Evolutionary conservation across 2,329 filamentous ascomycete genomes (phyloP).

Genomic region (Pseudofabraea citricarpa): DNA sequence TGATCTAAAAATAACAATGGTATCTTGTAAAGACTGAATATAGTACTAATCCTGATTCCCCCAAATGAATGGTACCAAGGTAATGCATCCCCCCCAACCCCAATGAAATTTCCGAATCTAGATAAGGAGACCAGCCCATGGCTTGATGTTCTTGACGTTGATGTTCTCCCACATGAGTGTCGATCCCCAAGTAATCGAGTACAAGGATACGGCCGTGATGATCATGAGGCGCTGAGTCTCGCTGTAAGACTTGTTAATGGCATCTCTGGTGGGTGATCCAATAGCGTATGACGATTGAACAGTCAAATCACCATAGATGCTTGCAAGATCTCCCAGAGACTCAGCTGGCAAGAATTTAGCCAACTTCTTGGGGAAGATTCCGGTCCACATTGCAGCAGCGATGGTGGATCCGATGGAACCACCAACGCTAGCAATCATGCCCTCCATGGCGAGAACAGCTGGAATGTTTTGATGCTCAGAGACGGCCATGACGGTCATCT

Average conservation of each 20-base stretch:
- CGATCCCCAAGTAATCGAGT: neutral
- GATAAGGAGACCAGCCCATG: no score
- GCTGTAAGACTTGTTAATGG: slow-evolving; percentile 51
- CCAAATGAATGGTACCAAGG: no score
- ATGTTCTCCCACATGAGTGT: neutral
- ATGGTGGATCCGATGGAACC: slow-evolving; percentile 54
- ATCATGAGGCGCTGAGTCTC: slow-evolving; percentile 39
- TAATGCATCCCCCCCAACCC: no score
- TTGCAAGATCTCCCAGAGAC: neutral
- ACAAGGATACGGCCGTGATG: slow-evolving; percentile 26
- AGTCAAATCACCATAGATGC: slow-evolving; percentile 46
- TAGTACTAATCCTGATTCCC: no score
- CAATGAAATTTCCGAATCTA: no score
- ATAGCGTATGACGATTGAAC: slow-evolving; percentile 46
- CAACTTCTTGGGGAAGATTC: slow-evolving; percentile 36
- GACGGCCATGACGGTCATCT: slow-evolving; percentile 54
- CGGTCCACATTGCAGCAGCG: slow-evolving; percentile 59
- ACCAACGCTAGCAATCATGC: slow-evolving; percentile 55
- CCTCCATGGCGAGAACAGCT: slow-evolving; percentile 55
- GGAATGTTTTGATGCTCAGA: slow-evolving; percentile 56
- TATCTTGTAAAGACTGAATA: no score
- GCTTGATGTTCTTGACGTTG: neutral
- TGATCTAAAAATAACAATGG: no score
- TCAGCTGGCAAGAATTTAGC: slow-evolving; percentile 36
- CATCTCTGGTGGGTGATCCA: slow-evolving; percentile 42